Conservation (phyloP, 2,329 filamentous ascomycete species). For the Cercospora sp. region DNA sequence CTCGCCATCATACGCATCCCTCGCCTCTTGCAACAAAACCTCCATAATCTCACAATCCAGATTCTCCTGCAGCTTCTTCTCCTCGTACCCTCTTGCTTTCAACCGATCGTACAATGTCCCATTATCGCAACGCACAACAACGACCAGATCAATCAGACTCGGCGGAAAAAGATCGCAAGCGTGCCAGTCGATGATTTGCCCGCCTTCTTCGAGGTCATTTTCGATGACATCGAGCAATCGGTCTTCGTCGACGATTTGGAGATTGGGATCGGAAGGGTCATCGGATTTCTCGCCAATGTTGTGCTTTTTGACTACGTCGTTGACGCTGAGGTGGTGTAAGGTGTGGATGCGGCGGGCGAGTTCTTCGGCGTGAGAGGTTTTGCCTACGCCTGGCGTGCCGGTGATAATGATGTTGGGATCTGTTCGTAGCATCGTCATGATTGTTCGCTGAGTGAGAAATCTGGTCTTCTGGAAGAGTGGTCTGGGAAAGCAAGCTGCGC, state of each 20-base stretch:
- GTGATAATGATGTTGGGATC: constrained; percentile 90
- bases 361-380: constrained; percentile 86
- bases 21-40: constrained; percentile 84
- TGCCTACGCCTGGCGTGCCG: constrained; percentile 92
- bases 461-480: neutral
- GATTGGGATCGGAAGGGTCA: constrained; percentile 68
- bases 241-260: constrained; percentile 95
- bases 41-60: constrained; percentile 98
- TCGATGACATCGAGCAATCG: constrained; percentile 88
- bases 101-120: constrained; percentile 82
- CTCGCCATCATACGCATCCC: constrained; percentile 80
- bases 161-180: constrained; percentile 93
- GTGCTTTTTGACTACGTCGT: constrained; percentile 86
- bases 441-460: neutral
- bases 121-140: constrained; percentile 83
- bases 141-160: constrained; percentile 91
- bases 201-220: constrained; percentile 73
- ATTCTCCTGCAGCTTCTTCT: constrained; percentile 91
- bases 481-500: constrained; percentile 6
- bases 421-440: constrained; percentile 42
- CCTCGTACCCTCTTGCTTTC: constrained; percentile 73
- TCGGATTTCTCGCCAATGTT: constrained; percentile 86
- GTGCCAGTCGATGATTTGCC: constrained; percentile 95
- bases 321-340: constrained; percentile 81
- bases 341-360: constrained; percentile 70